Conservation (phyloP, 208 protist genomes). For the Herpetomonas muscarum region DNA sequence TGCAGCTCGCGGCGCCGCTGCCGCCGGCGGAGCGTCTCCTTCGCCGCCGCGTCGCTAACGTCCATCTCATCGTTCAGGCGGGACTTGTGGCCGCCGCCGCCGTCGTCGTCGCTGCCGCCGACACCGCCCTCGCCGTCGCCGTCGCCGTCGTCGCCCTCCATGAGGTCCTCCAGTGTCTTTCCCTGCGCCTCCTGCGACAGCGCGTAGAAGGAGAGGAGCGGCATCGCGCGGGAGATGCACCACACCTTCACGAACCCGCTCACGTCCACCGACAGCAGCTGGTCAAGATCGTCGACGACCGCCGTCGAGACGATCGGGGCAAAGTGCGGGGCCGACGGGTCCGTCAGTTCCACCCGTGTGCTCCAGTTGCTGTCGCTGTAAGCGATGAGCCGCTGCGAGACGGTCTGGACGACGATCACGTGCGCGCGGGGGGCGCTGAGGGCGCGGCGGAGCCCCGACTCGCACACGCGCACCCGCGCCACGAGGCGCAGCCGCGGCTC, state of each 20-base stretch:
- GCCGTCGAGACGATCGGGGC: conserved; percentile 48
- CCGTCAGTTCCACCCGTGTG: conserved; percentile 58
- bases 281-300: conserved; percentile 59
- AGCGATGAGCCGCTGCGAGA: conserved; percentile 26
- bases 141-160: conserved; percentile 2
- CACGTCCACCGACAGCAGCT: conserved; percentile 61
- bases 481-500: conserved; percentile 16
- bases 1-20: neutral
- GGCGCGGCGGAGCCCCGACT: conserved; percentile 31
- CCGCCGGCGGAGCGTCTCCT: neutral
- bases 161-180: conserved; percentile 2
- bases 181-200: conserved; percentile 18
- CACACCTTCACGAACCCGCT: conserved; percentile 76
- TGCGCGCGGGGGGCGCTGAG: conserved; percentile 25
- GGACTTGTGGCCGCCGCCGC: neutral
- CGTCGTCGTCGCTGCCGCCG: neutral
- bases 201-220: conserved; percentile 67
- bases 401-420: conserved; percentile 38
- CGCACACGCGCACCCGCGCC: conserved; percentile 14
- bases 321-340: conserved; percentile 64
- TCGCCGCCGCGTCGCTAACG: neutral
- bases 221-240: conserved; percentile 39
- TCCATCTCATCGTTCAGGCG: neutral
- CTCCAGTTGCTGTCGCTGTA: conserved; percentile 28
- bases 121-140: conserved; percentile 5